phyloP scores from a whole-genome alignment of 1,284 basidiomycete species.

The Trametes pubescens region DNA sequence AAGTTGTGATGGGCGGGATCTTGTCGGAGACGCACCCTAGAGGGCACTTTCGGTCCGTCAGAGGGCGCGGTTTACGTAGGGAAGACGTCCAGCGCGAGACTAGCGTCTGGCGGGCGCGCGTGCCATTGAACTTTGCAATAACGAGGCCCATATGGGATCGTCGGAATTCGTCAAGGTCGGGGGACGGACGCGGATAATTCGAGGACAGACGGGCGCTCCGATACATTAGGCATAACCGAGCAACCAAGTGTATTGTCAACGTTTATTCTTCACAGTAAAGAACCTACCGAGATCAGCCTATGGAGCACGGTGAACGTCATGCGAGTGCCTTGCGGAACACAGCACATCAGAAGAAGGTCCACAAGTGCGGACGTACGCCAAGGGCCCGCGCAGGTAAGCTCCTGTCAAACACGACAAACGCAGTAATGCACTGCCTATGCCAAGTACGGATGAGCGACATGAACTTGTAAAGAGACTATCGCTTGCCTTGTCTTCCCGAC shows the following conservation, averaged over 20 bases:
- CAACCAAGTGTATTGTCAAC: conserved; percentile 10
- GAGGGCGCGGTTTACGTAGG: not conserved
- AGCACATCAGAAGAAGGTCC: conserved; percentile 1
- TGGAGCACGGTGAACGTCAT: not conserved
- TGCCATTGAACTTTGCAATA: not conserved
- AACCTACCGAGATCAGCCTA: not conserved
- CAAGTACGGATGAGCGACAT: not conserved
- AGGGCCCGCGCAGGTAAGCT: not conserved
- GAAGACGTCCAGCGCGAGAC: not conserved
- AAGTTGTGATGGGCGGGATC: not conserved
- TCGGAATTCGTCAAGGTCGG: not conserved
- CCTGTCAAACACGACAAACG: conserved; percentile 1
- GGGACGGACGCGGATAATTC: not conserved
- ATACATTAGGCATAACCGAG: conserved; percentile 13
- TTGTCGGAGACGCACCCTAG: not conserved
- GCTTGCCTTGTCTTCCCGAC: not conserved
- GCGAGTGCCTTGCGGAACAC: not conserved
- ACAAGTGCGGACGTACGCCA: not conserved
- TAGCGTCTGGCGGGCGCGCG: not conserved
- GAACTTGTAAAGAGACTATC: not conserved
- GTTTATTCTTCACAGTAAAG: not conserved
- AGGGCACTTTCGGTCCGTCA: too few species aligned
- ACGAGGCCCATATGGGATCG: not conserved
- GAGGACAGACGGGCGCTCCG: conserved; percentile 12
- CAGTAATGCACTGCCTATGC: not conserved